These are phyloP conservation scores for Fragaria ananassa DNA, from an alignment of 306 rosid species.

Conservation along the genomic window DNA sequence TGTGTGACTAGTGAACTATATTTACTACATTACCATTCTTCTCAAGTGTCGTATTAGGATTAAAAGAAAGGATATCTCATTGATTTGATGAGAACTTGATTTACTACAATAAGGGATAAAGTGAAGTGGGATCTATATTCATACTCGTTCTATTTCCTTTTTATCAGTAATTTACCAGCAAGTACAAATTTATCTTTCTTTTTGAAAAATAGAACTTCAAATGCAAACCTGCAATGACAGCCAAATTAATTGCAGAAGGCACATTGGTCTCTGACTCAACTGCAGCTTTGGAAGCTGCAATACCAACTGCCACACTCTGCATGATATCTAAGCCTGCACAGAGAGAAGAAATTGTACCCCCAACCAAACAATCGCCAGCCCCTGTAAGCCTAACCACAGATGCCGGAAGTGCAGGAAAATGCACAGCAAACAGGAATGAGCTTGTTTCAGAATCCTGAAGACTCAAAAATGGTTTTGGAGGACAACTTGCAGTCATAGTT, in stretches of 20 bases:
- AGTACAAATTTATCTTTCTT: neutral
- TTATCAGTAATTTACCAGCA: neutral
- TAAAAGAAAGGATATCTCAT: neutral
- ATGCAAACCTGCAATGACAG: constrained; percentile 53
- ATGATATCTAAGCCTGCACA: constrained; percentile 78
- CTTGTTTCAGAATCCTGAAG: constrained; percentile 34
- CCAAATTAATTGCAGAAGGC: constrained; percentile 50
- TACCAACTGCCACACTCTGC: constrained; percentile 81
- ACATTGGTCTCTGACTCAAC: constrained; percentile 75
- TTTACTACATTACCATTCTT: neutral
- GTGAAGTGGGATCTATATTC: neutral
- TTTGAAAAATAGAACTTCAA: neutral
- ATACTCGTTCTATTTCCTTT: constrained; percentile 5
- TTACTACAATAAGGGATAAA: neutral
- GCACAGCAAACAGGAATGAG: constrained; percentile 61
- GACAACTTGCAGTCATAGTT: constrained; percentile 43
- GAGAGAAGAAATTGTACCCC: constrained; percentile 63
- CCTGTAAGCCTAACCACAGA: constrained; percentile 79
- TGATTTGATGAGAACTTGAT: neutral
- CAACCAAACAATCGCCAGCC: constrained; percentile 96
- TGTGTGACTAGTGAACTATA: neutral
- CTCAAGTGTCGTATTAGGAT: neutral
- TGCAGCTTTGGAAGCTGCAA: constrained; percentile 79
- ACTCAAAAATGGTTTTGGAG: constrained; percentile 34
- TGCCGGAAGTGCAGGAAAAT: constrained; percentile 77